Evolutionary conservation across 2,329 filamentous ascomycete species (phyloP), one percentile per base, ranked within the genome.

Genomic region (Colletotrichum chrysophilum): DNA sequence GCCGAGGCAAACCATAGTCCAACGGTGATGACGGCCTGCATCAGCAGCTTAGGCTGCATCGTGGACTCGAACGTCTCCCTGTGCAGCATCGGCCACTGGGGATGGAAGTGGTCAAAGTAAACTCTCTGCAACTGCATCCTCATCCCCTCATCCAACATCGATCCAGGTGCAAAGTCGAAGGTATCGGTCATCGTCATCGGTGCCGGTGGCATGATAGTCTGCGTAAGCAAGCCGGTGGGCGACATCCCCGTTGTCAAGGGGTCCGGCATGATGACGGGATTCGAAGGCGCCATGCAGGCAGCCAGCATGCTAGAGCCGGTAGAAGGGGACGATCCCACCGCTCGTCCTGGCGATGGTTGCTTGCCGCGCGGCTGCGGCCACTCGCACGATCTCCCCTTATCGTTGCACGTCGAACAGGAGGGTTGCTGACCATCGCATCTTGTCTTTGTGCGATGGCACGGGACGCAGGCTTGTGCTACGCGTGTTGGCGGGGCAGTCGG

Each of bases 361-460:
- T 38, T 66, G 18, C 38, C 36, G 13, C 61, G 52, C 36, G 68
- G 68, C 12, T 56, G 68, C 12, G 72, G 69, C 72, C 68, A 75
- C 18, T 72, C 72, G 62, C 72, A 75, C 5, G 24, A 55, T 43
- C 43, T 71, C 3, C 72, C 62, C 32, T 75, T 75, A 16, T 67
- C 72, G 21, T 34, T 38, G 30, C 72, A 75, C 18, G 72, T 72
- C 43, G 68, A 71, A 7, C 72, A 75, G 38, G 32, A 36, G 4
- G 72, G 72, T 14, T 75, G 72, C 55, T 64, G 68, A 13, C 72
- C 72, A 48, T 75, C 68, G 69, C 72, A 75, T 32, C 72, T 66
- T 14, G 72, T 75, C 68, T 75, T 75, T 26, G 69, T 72, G 12
- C 69, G 48, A 64, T 75, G 72, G 56, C 72, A 75, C 26, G 61